Evolutionary conservation across 78 protist species (phyloP).

Genomic region (Dictyostelium citrinum): DNA sequence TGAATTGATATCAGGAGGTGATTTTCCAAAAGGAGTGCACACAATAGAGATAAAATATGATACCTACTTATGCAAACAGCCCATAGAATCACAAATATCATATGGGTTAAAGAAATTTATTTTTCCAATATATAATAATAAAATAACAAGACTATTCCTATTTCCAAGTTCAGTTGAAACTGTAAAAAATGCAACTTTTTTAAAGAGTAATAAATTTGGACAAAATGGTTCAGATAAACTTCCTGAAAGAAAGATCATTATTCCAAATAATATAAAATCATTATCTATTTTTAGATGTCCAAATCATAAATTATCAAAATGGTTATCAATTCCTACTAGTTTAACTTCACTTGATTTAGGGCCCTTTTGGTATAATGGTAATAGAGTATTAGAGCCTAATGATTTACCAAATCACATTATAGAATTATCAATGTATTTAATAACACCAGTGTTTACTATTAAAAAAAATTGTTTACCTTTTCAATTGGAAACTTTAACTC

Average conservation of each 20-base stretch:
- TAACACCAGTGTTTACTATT: neutral
- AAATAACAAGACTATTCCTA: neutral
- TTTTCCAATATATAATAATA: neutral
- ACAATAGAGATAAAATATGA: neutral
- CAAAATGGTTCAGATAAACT: neutral
- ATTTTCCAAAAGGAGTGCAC: neutral
- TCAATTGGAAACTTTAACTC: neutral
- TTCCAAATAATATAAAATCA: neutral
- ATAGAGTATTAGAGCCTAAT: neutral
- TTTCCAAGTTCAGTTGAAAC: neutral
- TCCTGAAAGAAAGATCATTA: neutral
- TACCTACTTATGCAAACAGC: neutral
- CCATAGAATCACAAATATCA: neutral
- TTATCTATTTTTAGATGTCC: neutral
- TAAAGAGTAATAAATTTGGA: neutral
- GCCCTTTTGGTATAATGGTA: neutral
- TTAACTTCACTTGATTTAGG: neutral
- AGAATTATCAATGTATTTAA: neutral
- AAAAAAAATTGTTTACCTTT: neutral
- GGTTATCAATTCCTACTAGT: neutral
- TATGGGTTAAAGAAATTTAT: neutral
- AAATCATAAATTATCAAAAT: neutral
- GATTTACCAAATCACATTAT: neutral
- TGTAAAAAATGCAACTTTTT: neutral
- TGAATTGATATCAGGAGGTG: neutral